Evolutionary conservation across 768 basidiomycete genomes (phyloP).

Genomic region (Psilocybe azurescens): DNA sequence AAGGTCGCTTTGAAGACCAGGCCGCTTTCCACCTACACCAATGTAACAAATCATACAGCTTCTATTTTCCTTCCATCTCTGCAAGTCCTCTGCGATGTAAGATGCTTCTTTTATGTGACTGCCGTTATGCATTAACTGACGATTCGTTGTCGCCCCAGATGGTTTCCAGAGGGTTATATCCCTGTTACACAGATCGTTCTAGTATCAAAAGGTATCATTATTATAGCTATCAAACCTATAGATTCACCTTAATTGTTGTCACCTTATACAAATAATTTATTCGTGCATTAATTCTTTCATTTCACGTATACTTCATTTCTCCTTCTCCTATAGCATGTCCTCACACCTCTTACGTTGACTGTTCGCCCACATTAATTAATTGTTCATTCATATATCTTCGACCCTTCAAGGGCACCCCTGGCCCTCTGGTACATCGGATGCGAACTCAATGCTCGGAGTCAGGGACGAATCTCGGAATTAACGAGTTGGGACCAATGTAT

Average conservation of each 20-base stretch:
- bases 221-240: neutral
- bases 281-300: neutral
- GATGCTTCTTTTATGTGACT: neutral
- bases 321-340: neutral
- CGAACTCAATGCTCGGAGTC: no score
- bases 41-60: slow-evolving; percentile 19
- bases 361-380: neutral
- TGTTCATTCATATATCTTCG: neutral
- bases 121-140: neutral
- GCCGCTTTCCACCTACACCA: slow-evolving; percentile 25
- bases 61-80: slow-evolving; percentile 7
- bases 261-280: neutral
- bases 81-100: neutral
- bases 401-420: neutral
- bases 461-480: no score
- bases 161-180: neutral
- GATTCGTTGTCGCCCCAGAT: neutral
- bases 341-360: neutral
- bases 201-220: neutral
- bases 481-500: no score
- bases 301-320: neutral
- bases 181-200: slow-evolving; percentile 15
- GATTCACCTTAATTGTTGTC: neutral
- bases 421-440: no score
- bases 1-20: slow-evolving; percentile 23